These are phyloP conservation scores for Coniochaeta prunicola DNA, from an alignment of 2,329 filamentous ascomycete species.

Conservation along the genomic window DNA sequence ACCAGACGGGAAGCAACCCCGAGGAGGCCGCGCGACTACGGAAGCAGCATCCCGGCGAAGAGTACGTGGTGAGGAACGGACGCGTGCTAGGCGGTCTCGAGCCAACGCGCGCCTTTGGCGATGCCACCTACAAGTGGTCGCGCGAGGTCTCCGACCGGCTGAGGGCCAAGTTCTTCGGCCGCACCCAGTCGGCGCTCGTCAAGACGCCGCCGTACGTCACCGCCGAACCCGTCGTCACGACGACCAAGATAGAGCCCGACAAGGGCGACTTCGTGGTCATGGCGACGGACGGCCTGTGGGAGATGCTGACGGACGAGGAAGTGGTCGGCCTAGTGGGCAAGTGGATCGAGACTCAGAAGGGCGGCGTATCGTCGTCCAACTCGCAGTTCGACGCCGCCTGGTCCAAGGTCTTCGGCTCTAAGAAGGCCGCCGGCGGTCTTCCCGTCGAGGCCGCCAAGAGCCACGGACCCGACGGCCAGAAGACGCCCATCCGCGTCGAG, in stretches of 20 bases:
- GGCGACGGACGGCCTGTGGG: conserved; percentile 95
- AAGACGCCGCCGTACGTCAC: conserved; percentile 96
- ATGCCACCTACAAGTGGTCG: conserved; percentile 95
- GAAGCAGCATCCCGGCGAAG: conserved; percentile 81
- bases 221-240: conserved; percentile 89
- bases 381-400: conserved; percentile 66
- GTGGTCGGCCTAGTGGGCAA: conserved; percentile 93
- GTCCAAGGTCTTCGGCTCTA: conserved; percentile 55
- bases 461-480: conserved; percentile 59
- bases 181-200: conserved; percentile 66
- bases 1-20: conserved; percentile 87
- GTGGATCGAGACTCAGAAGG: conserved; percentile 79
- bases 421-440: conserved; percentile 39
- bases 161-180: conserved; percentile 80
- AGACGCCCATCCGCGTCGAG: conserved; percentile 77
- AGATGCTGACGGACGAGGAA: conserved; percentile 98
- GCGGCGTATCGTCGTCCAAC: conserved; percentile 32
- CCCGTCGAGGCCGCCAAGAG: conserved; percentile 64
- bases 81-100: conserved; percentile 88
- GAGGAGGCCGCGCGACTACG: conserved; percentile 79
- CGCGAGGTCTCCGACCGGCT: conserved; percentile 76
- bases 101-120: conserved; percentile 89
- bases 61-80: conserved; percentile 79
- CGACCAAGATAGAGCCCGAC: conserved; percentile 81
- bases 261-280: conserved; percentile 94